Conservation (phyloP, 176 grass and related monocot species). For the Oryza punctata region DNA sequence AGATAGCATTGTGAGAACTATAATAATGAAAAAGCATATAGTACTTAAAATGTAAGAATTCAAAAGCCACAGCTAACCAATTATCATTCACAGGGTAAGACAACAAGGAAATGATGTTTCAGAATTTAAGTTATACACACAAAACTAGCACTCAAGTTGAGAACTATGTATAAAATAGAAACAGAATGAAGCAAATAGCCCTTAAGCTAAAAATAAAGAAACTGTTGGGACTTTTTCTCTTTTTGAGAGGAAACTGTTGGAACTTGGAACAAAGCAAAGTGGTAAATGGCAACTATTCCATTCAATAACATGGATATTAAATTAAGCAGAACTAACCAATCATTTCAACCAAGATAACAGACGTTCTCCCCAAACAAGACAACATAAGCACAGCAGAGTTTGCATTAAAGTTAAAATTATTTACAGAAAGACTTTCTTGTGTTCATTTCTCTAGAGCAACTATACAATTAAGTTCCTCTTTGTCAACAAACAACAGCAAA, state of each 20-base stretch:
- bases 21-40: slow-evolving; percentile 16
- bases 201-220: neutral
- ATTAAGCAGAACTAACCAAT: slow-evolving; percentile 1
- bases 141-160: neutral
- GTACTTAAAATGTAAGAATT: neutral
- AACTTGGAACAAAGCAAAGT: neutral
- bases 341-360: neutral
- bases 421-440: neutral
- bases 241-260: neutral
- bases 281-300: neutral
- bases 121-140: slow-evolving; percentile 1
- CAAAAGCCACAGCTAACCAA: neutral
- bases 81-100: slow-evolving; percentile 8
- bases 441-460: neutral
- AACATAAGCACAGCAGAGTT: neutral
- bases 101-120: neutral
- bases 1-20: slow-evolving; percentile 30
- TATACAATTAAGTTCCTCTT: neutral
- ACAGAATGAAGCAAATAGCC: neutral
- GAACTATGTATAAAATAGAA: slow-evolving; percentile 1
- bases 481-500: neutral
- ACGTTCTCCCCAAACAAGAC: neutral
- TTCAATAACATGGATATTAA: neutral
- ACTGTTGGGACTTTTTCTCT: neutral
- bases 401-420: slow-evolving; percentile 10